phyloP scores from a whole-genome alignment of 2,329 filamentous ascomycete genomes.

The Cytospora schulzeri region DNA sequence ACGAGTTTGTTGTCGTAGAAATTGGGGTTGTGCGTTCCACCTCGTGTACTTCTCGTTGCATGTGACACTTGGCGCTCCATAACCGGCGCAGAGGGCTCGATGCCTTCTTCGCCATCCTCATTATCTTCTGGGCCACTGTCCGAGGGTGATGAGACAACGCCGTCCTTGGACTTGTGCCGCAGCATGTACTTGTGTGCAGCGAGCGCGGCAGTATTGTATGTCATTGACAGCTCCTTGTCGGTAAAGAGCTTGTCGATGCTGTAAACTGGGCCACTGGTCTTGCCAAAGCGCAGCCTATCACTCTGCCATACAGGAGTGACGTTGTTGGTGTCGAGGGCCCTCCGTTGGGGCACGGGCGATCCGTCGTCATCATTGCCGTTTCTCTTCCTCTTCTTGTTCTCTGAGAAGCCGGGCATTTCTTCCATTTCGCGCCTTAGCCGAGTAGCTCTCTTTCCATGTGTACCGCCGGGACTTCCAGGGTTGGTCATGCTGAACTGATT shows the following conservation, averaged over 20 bases:
- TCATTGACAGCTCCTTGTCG: slow-evolving; percentile 68
- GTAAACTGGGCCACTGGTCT: slow-evolving; percentile 62
- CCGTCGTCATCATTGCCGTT: slow-evolving; percentile 63
- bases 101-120: slow-evolving; percentile 48
- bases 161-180: slow-evolving; percentile 57
- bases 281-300: slow-evolving; percentile 57
- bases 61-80: slow-evolving; percentile 69
- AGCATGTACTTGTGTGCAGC: slow-evolving; percentile 65
- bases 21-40: slow-evolving; percentile 53
- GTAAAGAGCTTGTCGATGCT: slow-evolving; percentile 72
- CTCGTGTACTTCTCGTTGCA: slow-evolving; percentile 64
- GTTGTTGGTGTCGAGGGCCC: slow-evolving; percentile 56
- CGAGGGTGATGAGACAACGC: slow-evolving; percentile 52
- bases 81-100: slow-evolving; percentile 52
- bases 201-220: slow-evolving; percentile 64
- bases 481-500: slow-evolving; percentile 69
- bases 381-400: slow-evolving; percentile 64
- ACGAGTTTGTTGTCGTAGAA: slow-evolving; percentile 60
- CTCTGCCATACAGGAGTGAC: slow-evolving; percentile 65
- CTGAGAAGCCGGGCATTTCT: slow-evolving; percentile 56
- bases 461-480: slow-evolving; percentile 64
- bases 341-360: slow-evolving; percentile 60
- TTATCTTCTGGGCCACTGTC: slow-evolving; percentile 56
- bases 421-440: slow-evolving; percentile 63
- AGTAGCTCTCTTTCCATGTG: slow-evolving; percentile 65